Conservation (phyloP, 2,329 filamentous ascomycete genomes). For the Aspergillus floridensis region DNA sequence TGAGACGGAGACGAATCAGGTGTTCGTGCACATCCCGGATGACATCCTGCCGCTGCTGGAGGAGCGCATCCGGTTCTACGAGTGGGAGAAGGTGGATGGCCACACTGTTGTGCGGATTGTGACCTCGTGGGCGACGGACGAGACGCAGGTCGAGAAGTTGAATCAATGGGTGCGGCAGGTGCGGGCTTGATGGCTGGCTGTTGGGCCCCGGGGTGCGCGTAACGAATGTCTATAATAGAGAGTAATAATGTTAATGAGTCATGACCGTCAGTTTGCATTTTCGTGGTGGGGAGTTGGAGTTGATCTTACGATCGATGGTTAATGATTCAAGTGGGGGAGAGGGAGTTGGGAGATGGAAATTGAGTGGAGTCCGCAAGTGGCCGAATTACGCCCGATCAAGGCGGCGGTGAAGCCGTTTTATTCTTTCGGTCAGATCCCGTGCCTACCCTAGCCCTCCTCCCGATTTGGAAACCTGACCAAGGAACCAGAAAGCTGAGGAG, state of each 20-base stretch:
- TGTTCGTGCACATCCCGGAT: slow-evolving; percentile 48
- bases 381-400: not conserved
- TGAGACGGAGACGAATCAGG: slow-evolving; percentile 52
- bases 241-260: not conserved
- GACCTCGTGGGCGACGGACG: slow-evolving; percentile 53
- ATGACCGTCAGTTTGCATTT: not conserved
- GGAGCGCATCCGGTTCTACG: slow-evolving; percentile 48
- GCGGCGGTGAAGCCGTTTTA: not conserved
- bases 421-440: not conserved
- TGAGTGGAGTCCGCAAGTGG: not conserved
- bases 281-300: not conserved
- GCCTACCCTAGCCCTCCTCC: too few species aligned
- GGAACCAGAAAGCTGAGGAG: too few species aligned
- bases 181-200: not conserved
- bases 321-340: not conserved
- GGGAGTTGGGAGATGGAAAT: not conserved
- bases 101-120: slow-evolving; percentile 46
- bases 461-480: too few species aligned
- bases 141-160: slow-evolving; percentile 40
- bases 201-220: not conserved
- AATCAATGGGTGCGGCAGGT: slow-evolving; percentile 7
- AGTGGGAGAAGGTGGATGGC: slow-evolving; percentile 47
- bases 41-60: slow-evolving; percentile 41
- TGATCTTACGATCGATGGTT: not conserved
- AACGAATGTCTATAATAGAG: not conserved